phyloP scores from a whole-genome alignment of 1,284 basidiomycete genomes.

The Pterula multifida region DNA sequence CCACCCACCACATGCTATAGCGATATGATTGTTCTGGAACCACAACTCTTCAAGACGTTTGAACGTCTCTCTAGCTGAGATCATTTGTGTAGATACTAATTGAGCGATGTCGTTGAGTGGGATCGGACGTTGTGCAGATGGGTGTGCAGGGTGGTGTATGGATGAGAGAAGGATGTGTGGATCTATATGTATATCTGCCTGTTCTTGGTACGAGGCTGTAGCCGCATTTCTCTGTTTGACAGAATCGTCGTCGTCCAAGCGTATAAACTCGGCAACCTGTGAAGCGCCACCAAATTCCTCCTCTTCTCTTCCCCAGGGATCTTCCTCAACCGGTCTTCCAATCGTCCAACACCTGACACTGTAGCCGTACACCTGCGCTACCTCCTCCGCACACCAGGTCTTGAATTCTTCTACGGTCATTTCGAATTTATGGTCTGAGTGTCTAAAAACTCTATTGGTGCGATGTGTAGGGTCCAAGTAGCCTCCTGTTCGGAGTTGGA shows the following conservation, averaged over 20 bases:
- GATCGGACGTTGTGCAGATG: not conserved
- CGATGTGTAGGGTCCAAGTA: slow-evolving; percentile 65
- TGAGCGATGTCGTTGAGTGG: not conserved
- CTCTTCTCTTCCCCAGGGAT: slow-evolving; percentile 64
- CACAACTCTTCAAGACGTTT: not conserved
- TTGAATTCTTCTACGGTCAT: slow-evolving; percentile 79
- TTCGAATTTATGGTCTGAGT: slow-evolving; percentile 88
- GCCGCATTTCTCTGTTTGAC: not conserved
- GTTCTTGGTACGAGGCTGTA: not conserved
- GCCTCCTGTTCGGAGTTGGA: slow-evolving; percentile 23
- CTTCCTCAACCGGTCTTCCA: slow-evolving; percentile 42
- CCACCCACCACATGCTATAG: not conserved
- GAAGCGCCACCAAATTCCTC: slow-evolving; percentile 53
- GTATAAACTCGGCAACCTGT: slow-evolving; percentile 60
- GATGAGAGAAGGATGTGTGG: not conserved
- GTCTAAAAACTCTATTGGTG: slow-evolving; percentile 64
- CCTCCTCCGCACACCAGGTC: slow-evolving; percentile 46
- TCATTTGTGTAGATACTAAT: not conserved
- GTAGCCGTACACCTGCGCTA: slow-evolving; percentile 69
- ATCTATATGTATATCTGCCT: not conserved
- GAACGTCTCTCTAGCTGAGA: not conserved
- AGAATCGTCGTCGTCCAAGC: slow-evolving; percentile 22
- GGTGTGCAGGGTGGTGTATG: not conserved
- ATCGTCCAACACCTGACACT: slow-evolving; percentile 42
- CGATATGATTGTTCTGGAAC: not conserved